Conservation (phyloP, 1,139 yeast species). For the Protomyces lactucae-debilis region DNA sequence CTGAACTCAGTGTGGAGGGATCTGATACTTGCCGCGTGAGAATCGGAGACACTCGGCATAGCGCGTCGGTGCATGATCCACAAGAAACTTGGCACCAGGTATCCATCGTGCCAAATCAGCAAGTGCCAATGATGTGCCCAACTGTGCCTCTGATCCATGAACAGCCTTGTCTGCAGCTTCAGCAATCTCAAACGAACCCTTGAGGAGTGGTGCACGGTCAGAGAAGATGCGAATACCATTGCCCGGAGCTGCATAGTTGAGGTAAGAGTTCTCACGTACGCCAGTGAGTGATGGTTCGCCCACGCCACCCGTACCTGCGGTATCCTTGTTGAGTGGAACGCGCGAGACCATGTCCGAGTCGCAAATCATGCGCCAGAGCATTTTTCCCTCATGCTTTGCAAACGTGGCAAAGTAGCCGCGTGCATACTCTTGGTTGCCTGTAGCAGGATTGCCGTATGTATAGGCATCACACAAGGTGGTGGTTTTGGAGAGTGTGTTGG, state of each 20-base stretch:
- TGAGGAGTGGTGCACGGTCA: neutral
- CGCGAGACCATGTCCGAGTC: constrained; percentile 13
- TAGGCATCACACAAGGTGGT: constrained; percentile 5
- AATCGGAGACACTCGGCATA: neutral
- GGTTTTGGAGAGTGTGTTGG: neutral
- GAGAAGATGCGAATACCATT: neutral
- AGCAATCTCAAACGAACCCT: neutral
- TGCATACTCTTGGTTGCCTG: constrained; percentile 6
- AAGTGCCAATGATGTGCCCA: neutral
- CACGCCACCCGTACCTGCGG: neutral
- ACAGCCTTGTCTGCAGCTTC: neutral
- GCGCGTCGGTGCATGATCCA: neutral
- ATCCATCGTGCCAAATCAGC: neutral
- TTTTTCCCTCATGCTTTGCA: neutral
- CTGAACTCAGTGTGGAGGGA: neutral
- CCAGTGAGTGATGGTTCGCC: neutral
- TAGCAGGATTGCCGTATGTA: constrained; percentile 19
- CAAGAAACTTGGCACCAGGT: neutral
- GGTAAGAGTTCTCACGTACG: neutral
- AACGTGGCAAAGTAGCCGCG: neutral
- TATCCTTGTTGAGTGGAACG: constrained; percentile 10
- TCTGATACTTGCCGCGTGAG: neutral
- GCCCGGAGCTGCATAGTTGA: neutral
- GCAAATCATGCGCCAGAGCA: constrained; percentile 22
- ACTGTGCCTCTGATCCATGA: neutral